phyloP scores from a whole-genome alignment of 2,329 filamentous ascomycete genomes.

The Lecanoromycetidae sp. region DNA sequence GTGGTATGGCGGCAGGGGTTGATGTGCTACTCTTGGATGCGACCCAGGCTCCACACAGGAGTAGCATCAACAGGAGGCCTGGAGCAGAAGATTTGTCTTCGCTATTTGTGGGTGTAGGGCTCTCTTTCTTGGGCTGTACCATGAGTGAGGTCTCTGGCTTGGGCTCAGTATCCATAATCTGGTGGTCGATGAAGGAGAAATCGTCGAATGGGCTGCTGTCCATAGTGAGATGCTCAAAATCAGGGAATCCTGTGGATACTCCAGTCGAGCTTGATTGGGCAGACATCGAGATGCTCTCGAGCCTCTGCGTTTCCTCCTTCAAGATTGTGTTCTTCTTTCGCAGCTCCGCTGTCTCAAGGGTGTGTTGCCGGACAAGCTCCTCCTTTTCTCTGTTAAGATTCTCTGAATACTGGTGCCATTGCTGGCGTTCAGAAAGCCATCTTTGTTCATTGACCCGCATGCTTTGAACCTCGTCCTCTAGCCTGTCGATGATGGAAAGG shows the following conservation, averaged over 20 bases:
- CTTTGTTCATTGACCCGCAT: conserved; percentile 50
- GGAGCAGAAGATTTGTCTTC: conserved; percentile 57
- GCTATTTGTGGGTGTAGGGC: conserved; percentile 26
- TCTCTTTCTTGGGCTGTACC: conserved; percentile 32
- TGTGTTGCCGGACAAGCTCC: conserved; percentile 78
- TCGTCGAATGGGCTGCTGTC: conserved; percentile 66
- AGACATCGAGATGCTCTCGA: conserved; percentile 50
- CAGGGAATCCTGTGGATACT: conserved; percentile 60
- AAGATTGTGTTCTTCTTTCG: conserved; percentile 85
- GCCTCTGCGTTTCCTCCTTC: conserved; percentile 56
- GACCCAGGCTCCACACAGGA: conserved; percentile 92
- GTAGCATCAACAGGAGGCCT: conserved; percentile 81
- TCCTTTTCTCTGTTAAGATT: conserved; percentile 75
- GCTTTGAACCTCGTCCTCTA: conserved; percentile 65
- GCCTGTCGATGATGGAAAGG: conserved; percentile 59
- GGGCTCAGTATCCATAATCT: conserved; percentile 31
- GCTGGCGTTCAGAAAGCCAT: conserved; percentile 44
- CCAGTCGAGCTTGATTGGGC: conserved; percentile 45
- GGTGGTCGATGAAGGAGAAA: conserved; percentile 62
- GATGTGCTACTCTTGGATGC: conserved; percentile 67
- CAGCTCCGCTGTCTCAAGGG: conserved; percentile 77
- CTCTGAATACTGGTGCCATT: conserved; percentile 63
- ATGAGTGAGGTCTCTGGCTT: conserved; percentile 31
- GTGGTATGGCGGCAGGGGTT: conserved; percentile 53
- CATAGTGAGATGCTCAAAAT: conserved; percentile 77